Evolutionary conservation across 192 early-diverging fungal species (phyloP), one percentile per base, ranked within the genome.

Genomic region (Coemansia sp.): DNA sequence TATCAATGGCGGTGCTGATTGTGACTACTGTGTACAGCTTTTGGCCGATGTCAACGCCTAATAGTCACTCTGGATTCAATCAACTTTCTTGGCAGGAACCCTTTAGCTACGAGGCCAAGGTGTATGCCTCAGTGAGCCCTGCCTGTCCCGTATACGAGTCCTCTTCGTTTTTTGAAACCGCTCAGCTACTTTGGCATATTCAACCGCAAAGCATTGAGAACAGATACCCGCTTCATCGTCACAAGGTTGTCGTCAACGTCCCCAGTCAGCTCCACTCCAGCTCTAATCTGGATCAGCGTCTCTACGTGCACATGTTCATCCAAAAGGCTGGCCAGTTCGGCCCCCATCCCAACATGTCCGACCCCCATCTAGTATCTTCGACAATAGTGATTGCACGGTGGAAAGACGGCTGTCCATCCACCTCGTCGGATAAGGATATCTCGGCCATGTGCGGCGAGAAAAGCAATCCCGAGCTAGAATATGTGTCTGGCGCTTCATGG

Each of bases 111-210:
- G 64, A 65, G 16, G 63, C 70, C 44, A 72, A 66, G 21, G 64
- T 72, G 42, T 72, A 66, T 46, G 63, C 56, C 3, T 60, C 70
- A 21, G 35, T 48, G 2, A 56, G 42, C 27, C 24, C 44, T n/a
- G 16, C 3, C 33, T 35, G 66, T 21, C 59, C 63, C 46, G 5
- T 2, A 33, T 66, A 62, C 36, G 56, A 27, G 24, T 27, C 24
- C 24, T 29, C 7, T 2, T 33, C 7, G 9, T 72, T 65, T 24
- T 72, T 73, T 24, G 59, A 73, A n/a, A 40, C 7, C 3, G 71
- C 71, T 19, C 64, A 62, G 71, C 29, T 72, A 64, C 54, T 72
- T n/a, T 72, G 70, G 70, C 59, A 50, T 6, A 66, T 48, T 19
- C 64, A 33, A 6, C 64, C 56, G 31, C 70, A 72, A 46, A 54